Conservation (phyloP, 441 rosid genomes). For the Rhodomyrtus psidioides region DNA sequence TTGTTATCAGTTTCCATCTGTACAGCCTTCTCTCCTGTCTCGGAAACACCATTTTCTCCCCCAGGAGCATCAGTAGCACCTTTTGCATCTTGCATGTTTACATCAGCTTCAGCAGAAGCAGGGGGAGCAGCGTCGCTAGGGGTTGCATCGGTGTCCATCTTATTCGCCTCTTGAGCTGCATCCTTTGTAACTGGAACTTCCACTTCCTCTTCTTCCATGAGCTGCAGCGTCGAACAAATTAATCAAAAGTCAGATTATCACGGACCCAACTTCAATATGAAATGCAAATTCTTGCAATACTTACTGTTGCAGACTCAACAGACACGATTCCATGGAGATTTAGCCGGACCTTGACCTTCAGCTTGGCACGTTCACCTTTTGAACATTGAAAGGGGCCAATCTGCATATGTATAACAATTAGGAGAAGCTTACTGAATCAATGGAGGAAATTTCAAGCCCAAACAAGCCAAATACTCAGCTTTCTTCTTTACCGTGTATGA, state of each 20-base stretch:
- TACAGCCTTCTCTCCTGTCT: constrained; percentile 59
- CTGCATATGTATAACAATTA: constrained; percentile 26
- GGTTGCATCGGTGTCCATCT: constrained; percentile 80
- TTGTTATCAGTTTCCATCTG: constrained; percentile 87
- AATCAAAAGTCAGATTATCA: neutral
- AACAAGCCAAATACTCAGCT: neutral
- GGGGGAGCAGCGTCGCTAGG: constrained; percentile 28
- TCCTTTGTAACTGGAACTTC: constrained; percentile 76
- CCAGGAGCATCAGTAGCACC: constrained; percentile 44
- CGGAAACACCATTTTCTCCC: constrained; percentile 64
- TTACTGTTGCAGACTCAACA: constrained; percentile 79
- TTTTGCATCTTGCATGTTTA: constrained; percentile 69
- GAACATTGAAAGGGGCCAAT: constrained; percentile 91
- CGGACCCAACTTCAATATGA: neutral
- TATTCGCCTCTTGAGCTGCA: constrained; percentile 35
- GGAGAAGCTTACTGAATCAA: neutral
- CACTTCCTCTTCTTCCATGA: constrained; percentile 84
- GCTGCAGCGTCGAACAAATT: constrained; percentile 24
- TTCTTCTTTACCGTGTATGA: constrained; percentile 49
- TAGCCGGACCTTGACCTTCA: constrained; percentile 80
- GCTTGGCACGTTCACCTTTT: constrained; percentile 64
- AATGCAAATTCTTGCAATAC: constrained; percentile 9
- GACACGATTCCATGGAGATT: constrained; percentile 85
- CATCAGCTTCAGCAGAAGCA: constrained; percentile 53
- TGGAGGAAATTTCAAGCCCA: neutral